Evolutionary conservation across 2,329 filamentous ascomycete species (phyloP).

Genomic region (Colletotrichum cereale): DNA sequence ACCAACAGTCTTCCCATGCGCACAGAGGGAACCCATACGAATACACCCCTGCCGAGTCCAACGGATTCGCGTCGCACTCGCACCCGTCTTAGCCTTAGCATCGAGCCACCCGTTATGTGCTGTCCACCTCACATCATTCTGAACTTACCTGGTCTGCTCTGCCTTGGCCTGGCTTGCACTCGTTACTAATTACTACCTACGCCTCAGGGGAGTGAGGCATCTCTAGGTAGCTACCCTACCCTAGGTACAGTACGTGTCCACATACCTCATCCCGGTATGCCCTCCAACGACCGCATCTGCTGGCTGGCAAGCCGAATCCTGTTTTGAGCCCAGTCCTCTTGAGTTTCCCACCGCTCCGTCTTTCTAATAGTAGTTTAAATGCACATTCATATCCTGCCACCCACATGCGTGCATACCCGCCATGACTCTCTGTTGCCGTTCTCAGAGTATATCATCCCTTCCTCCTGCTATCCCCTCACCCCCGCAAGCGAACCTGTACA

Average conservation of each 20-base stretch:
- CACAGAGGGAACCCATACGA: constrained; percentile 4
- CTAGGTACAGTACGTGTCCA: not conserved
- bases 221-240: constrained; percentile 1
- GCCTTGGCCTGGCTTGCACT: not conserved
- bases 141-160: constrained; percentile 12
- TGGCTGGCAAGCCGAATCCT: constrained; percentile 11
- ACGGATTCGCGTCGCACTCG: not conserved
- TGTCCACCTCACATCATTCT: constrained; percentile 23
- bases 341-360: constrained; percentile 16
- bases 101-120: constrained; percentile 12
- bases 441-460: constrained; percentile 11
- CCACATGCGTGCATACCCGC: constrained; percentile 8
- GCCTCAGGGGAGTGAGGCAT: constrained; percentile 3
- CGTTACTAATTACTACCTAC: no score
- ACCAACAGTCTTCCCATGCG: not conserved
- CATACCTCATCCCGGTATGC: constrained; percentile 11
- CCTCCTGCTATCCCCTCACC: constrained; percentile 15
- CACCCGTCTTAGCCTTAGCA: not conserved
- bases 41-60: constrained; percentile 2
- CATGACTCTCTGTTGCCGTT: not conserved
- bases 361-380: constrained; percentile 1
- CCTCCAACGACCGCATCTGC: constrained; percentile 1
- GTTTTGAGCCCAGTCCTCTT: constrained; percentile 19
- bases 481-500: not conserved
- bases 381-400: constrained; percentile 18